Evolutionary conservation across 345 rosid genomes (phyloP).

Genomic region (Carallia pectinifolia): DNA sequence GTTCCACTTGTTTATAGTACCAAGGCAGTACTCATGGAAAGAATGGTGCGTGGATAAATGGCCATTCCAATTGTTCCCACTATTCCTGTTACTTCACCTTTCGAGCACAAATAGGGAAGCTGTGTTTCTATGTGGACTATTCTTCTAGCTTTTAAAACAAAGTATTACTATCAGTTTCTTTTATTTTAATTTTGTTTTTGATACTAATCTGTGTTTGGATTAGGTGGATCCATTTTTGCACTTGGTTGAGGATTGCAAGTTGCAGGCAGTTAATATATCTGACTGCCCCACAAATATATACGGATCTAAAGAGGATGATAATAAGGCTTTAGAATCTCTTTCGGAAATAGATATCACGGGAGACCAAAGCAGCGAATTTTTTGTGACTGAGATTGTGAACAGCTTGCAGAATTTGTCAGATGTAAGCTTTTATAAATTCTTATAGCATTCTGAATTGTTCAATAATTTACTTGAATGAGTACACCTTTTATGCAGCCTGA

Average conservation of each 20-base stretch:
- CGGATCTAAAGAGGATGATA: conserved; percentile 76
- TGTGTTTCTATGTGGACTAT: background rate
- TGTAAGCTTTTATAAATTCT: conserved; percentile 38
- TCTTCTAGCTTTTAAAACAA: background rate
- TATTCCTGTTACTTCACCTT: conserved; percentile 2
- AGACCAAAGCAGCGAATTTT: conserved; percentile 58
- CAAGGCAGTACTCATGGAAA: conserved; percentile 54
- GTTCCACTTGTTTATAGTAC: conserved; percentile 51
- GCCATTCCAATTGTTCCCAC: conserved; percentile 1
- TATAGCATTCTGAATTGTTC: background rate
- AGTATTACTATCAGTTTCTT: background rate
- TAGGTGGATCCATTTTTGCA: conserved; percentile 84
- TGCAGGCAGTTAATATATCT: conserved; percentile 48
- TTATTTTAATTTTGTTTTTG: conserved; percentile 3
- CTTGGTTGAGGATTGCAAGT: conserved; percentile 75
- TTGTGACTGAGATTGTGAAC: conserved; percentile 66
- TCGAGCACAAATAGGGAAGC: background rate
- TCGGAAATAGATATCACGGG: conserved; percentile 48
- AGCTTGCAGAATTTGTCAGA: conserved; percentile 55
- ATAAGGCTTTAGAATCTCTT: conserved; percentile 54
- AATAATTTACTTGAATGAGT: background rate
- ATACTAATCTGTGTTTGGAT: conserved; percentile 20
- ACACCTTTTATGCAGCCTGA: conserved; percentile 52
- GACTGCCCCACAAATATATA: conserved; percentile 37
- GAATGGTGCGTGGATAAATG: conserved; percentile 42